These are phyloP conservation scores for Thraustochytrium sp. DNA, from an alignment of 352 stramenopile species.

Conservation along the genomic window DNA sequence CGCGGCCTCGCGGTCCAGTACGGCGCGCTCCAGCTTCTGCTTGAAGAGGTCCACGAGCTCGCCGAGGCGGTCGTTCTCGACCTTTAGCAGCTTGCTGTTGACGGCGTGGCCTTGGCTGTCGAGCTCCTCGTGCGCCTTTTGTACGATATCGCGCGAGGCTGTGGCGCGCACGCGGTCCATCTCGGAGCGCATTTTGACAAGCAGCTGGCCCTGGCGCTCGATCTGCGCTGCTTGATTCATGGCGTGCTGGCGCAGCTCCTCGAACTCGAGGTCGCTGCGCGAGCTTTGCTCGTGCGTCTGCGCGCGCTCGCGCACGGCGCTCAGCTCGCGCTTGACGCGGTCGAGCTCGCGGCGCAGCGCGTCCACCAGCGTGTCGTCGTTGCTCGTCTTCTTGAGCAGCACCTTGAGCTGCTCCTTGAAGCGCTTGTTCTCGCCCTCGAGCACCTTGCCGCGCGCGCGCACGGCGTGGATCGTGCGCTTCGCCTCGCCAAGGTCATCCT, in stretches of 20 bases:
- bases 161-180: slow-evolving; percentile 25
- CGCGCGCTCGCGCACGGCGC: slow-evolving; percentile 30
- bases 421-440: slow-evolving; percentile 68
- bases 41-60: slow-evolving; percentile 41
- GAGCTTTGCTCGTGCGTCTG: not conserved
- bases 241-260: slow-evolving; percentile 24
- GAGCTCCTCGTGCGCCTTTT: slow-evolving; percentile 16
- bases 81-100: slow-evolving; percentile 29
- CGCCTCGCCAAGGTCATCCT: slow-evolving; percentile 59
- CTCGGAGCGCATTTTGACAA: slow-evolving; percentile 27
- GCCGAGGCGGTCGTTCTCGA: slow-evolving; percentile 28
- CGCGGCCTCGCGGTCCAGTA: not conserved
- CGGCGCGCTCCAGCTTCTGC: slow-evolving; percentile 26
- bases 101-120: slow-evolving; percentile 5
- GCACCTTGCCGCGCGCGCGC: slow-evolving; percentile 61
- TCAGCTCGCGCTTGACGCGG: slow-evolving; percentile 59
- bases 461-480: slow-evolving; percentile 62
- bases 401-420: slow-evolving; percentile 63
- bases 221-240: slow-evolving; percentile 23
- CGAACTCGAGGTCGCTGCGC: not conserved
- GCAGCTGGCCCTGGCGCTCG: slow-evolving; percentile 20
- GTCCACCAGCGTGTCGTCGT: slow-evolving; percentile 69
- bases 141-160: slow-evolving; percentile 10
- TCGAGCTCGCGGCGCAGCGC: slow-evolving; percentile 65
- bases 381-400: slow-evolving; percentile 68